Conservation (phyloP, 371 early-diverging fungal genomes). For the Actinomortierella ambigua region DNA sequence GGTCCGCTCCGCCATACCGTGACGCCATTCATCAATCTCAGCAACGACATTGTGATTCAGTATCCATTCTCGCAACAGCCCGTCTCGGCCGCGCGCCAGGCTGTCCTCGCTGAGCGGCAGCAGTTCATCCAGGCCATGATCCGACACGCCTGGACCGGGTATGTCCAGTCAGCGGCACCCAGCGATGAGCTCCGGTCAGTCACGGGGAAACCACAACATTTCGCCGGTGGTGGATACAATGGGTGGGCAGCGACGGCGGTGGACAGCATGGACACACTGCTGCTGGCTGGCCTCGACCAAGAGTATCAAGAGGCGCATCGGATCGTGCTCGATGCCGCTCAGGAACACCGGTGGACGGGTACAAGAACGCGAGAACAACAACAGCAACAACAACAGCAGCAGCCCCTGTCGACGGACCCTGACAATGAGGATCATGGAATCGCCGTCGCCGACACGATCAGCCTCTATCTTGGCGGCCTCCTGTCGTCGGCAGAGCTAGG, state of each 20-base stretch:
- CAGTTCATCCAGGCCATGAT: conserved; percentile 14
- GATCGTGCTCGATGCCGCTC: conserved; percentile 51
- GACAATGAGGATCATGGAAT: conserved; percentile 1
- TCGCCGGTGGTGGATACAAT: conserved; percentile 34
- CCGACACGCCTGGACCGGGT: conserved; percentile 61
- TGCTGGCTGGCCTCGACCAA: conserved; percentile 57
- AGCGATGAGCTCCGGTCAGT: conserved; percentile 63
- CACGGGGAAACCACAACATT: conserved; percentile 36
- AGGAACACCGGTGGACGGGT: conserved; percentile 8
- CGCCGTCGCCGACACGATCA: conserved; percentile 71
- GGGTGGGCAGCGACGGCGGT: conserved; percentile 55
- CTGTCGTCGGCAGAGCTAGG: conserved; percentile 62
- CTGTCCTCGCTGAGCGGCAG: conserved; percentile 5
- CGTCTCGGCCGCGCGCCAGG: background rate
- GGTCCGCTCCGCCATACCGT: background rate
- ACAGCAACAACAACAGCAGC: background rate
- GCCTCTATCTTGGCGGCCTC: conserved; percentile 74
- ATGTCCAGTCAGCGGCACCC: conserved; percentile 59
- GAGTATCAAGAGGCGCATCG: conserved; percentile 55
- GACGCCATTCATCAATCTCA: background rate
- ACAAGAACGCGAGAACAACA: background rate
- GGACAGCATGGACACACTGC: conserved; percentile 70
- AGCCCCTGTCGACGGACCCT: background rate
- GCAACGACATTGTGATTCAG: conserved; percentile 8
- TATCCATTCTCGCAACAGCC: conserved; percentile 8